Base-by-base conservation (phyloP, 1,284 basidiomycete species). In the Inonotus hispidus region DNA sequence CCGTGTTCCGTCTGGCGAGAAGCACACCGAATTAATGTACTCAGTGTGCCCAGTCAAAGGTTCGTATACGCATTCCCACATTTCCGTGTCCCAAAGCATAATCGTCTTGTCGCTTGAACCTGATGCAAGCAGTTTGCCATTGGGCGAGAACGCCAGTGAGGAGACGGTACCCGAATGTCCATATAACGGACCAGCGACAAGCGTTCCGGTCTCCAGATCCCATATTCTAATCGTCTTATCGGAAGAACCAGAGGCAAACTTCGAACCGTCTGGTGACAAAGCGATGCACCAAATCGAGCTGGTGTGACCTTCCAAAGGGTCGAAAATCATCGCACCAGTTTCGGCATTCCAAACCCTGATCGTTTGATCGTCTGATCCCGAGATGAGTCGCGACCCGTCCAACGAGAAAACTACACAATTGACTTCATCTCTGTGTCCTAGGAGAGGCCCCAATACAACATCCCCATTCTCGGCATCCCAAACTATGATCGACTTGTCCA, bases 261-360 rank as follows among this genome's bases (percentile, higher is more conserved):
- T n/a, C 35, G 8, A 27, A 32, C 59, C 35, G 21, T 63, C 62
- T 13, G 53, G 59, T 5, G 59, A 49, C 25, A 63, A 53, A 37
- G 53, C 27, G 14, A 63, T 54, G 10, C 43, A 56, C 3, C 8
- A n/a, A 19, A 52, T 27, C 11, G 5, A 5, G 19, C 29, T 8
- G 8, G 50, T 32, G 29, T 52, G 50, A 8, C 50, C 50, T 35
- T 52, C 65, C 58, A 78, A 72, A 13, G 72, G 66, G 54, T 72
- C 70, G 53, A 65, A 52, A 11, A 52, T 19, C 14, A 35, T 32
- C 16, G 13, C 8, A 7, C 39, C 41, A 35, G 4, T 32, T 16
- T n/a, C 50, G 14, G 27, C 3, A 35, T 38, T 37, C 58, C 58
- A 60, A 21, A 60, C 38, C 21, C 50, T 25, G 25, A 54, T 39